Evolutionary conservation across 768 basidiomycete species (phyloP), one percentile per base, ranked within the genome.

Genomic region (Lanmaoa rubissima): DNA sequence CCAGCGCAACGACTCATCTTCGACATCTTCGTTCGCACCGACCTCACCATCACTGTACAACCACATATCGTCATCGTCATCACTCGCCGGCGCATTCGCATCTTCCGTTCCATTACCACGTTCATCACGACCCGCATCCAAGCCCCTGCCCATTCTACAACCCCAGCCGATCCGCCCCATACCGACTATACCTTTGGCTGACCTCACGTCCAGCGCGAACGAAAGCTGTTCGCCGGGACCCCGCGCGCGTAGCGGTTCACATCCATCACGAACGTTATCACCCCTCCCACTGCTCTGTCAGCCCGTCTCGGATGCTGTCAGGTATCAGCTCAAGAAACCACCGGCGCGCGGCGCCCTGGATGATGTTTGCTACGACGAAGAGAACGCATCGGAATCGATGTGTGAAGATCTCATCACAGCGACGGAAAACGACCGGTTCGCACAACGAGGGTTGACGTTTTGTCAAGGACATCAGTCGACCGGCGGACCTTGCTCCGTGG

Each of bases 151-250:
- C n/a, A 72, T 72, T 21, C 21, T 67, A 3, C 70, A 72, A 51
- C 70, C 70, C 0, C 70, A 72, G 56, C 70, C 70, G 48, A 72
- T 72, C 41, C 70, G 70, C 0, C 72, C 72, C 1, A 72, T 72
- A 55, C 70, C 70, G 10, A 72, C 65, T 10, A 72, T 72, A 47
- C 72, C 72, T 14, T 49, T 72, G 26, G 63, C 61, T 3, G 70
- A 72, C 2, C 63, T 72, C 53, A 35, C 72, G 2, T 61, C 61
- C 7, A 54, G 54, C 12, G 68, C 68, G 1, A 49, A 58, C 35
- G 72, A 67, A 9, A 24, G 24, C 26, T 35, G 43, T 34, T 45
- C 46, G 24, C 41, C 53, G 13, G 54, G n/a, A 24, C 48, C 55
- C 7, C 45, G 26, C 9, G 36, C 44, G 12, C 54, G 45, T 31